Base-by-base conservation (phyloP, 1,139 yeast genomes). In the Tardiomyces depauwii region DNA sequence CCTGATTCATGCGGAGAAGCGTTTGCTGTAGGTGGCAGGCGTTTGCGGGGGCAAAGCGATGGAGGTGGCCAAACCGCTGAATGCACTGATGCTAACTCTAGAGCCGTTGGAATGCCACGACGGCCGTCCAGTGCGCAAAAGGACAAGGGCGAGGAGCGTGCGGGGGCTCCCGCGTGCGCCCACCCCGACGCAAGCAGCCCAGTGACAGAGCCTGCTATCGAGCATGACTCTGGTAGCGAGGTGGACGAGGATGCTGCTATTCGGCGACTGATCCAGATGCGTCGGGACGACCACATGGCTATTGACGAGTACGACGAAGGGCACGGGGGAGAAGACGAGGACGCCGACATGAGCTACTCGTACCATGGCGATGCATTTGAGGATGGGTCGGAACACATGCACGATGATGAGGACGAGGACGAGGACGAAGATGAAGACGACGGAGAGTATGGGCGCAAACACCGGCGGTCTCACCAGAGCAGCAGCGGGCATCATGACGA, bases 361-460 rank as follows among this genome's bases (percentile, higher is more conserved):
- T n/a, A 9, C 13, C 19, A n/a, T 6, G 39, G 39, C 18, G 19
- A 36, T 7, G 18, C 18, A 19, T 36, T 10, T 18, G 21, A n/a
- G 10, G 39, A 16, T 13, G 39, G 10, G 14, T 9, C 10, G 3
- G 39, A 5, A 9, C 39, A 16, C 39, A 16, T 14, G 39, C 18
- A 36, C 39, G 39, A 30, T 11, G 36, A 30, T 5, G 36, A 30
- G 3, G 36, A 30, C 10, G 36, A 30, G 5, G 36, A 30, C 16
- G 36, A 11, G 5, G 36, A 30, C 5, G 30, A 27, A 27, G 36
- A 30, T 13, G 36, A 30, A 30, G 55, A 51, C 9, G 54, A 52
- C 4, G 55, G 54, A 13, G 53, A 49, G 18, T 18, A 47, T 30
- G 41, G 21, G 23, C 44, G 40, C 18, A 38, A 39, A 18, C 19